phyloP scores from a whole-genome alignment of 1,284 basidiomycete species.

The Vanrija pseudolonga region DNA sequence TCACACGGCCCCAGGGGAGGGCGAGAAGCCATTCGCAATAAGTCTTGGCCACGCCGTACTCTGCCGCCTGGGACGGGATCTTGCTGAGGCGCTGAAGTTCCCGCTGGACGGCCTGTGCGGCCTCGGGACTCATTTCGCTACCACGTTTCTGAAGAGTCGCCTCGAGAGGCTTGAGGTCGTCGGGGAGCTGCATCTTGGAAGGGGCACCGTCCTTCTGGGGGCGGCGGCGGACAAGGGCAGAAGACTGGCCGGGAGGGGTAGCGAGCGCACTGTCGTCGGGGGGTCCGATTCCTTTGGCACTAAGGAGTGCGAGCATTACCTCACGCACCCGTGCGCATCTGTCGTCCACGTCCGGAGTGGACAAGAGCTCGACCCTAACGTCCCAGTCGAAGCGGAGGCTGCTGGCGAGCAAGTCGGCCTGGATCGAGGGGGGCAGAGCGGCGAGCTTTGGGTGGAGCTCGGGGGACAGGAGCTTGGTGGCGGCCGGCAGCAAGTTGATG shows the following conservation, averaged over 20 bases:
- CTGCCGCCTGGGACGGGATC: conserved; percentile 42
- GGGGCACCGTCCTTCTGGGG: neutral
- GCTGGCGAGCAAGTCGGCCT: conserved; percentile 40
- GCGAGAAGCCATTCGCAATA: conserved; percentile 43
- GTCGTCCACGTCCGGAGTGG: conserved; percentile 30
- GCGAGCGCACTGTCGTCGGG: conserved; percentile 8
- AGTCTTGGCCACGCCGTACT: conserved; percentile 43
- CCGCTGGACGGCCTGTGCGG: conserved; percentile 24
- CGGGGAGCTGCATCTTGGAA: conserved; percentile 22
- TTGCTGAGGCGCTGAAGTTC: conserved; percentile 34
- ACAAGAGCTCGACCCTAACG: conserved; percentile 33
- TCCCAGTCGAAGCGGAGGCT: conserved; percentile 39
- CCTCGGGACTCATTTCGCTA: conserved; percentile 26
- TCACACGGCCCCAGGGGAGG: conserved; percentile 40
- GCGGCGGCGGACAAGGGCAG: conserved; percentile 5
- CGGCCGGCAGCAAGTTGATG: conserved; percentile 31
- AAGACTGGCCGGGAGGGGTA: conserved; percentile 4
- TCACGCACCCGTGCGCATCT: conserved; percentile 27
- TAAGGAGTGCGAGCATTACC: conserved; percentile 23
- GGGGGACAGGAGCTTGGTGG: conserved; percentile 28
- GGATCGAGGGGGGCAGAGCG: conserved; percentile 27
- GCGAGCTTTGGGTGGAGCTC: conserved; percentile 35
- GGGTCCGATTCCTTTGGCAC: conserved; percentile 19
- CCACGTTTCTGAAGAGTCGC: conserved; percentile 16
- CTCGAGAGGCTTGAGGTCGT: conserved; percentile 37